phyloP scores from a whole-genome alignment of 345 rosid species.

The Pugionium dolabratum region DNA sequence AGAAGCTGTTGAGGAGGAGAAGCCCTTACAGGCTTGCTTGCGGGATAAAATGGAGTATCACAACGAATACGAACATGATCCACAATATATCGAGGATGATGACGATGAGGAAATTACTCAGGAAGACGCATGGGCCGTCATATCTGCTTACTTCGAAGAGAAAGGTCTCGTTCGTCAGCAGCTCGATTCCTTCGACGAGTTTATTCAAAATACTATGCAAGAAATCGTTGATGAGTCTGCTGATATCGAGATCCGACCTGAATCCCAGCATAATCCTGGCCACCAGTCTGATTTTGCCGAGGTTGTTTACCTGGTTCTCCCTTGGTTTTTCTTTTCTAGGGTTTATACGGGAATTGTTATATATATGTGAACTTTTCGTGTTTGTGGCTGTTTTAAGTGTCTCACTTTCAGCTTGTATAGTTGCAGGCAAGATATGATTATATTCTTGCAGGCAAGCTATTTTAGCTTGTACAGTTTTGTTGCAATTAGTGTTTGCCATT shows the following conservation, averaged over 20 bases:
- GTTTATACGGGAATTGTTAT: constrained; percentile 21
- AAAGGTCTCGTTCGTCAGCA: constrained; percentile 94
- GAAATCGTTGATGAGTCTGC: constrained; percentile 93
- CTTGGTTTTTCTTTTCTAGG: constrained; percentile 11
- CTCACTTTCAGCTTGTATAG: neutral
- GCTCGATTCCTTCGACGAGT: constrained; percentile 94
- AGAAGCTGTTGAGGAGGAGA: too few relatives aligned
- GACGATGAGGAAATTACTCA: constrained; percentile 80
- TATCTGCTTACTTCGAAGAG: constrained; percentile 93
- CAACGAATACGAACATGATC: constrained; percentile 43
- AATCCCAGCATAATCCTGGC: constrained; percentile 95
- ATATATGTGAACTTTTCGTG: neutral
- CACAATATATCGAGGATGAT: constrained; percentile 53
- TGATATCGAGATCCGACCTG: constrained; percentile 94
- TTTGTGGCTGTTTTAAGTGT: constrained; percentile 14
- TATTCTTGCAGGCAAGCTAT: constrained; percentile 61
- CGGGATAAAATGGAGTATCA: too few relatives aligned
- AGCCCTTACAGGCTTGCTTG: too few relatives aligned
- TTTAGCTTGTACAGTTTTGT: neutral
- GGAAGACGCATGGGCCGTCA: constrained; percentile 96
- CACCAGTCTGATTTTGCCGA: constrained; percentile 90
- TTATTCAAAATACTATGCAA: constrained; percentile 96
- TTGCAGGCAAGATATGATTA: neutral
- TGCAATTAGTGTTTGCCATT: constrained; percentile 12
- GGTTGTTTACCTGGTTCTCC: constrained; percentile 44